Percentiles rank a stretch among this genome's conserved stretches.
Conservation (phyloP, 805 yeast species). For the Sugiyamaella boreocaroliniensis region DNA sequence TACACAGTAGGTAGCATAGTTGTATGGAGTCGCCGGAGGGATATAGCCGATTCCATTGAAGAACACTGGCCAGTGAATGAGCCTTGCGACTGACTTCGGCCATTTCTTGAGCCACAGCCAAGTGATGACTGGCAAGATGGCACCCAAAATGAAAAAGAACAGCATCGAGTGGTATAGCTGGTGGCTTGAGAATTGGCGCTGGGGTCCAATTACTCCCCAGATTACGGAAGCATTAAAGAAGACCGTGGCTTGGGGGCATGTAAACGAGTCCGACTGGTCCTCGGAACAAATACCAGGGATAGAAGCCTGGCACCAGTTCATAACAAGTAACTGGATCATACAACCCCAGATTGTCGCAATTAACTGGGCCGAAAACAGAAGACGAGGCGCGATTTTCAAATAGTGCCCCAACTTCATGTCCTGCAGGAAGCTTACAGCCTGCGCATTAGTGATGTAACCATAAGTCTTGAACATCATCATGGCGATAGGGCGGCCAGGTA, state of each 20-base stretch:
- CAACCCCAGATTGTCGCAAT: constrained; percentile 41
- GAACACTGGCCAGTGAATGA: constrained; percentile 63
- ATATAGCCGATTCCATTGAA: constrained; percentile 53
- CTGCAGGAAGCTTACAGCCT: constrained; percentile 47
- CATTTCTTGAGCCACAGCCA: constrained; percentile 34
- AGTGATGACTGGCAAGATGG: constrained; percentile 37
- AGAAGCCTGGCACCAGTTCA: constrained; percentile 37
- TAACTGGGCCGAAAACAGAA: constrained; percentile 48
- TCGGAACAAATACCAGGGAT: constrained; percentile 39
- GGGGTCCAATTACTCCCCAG: constrained; percentile 65
- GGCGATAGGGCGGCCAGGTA: constrained; percentile 57
- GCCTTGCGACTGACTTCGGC: constrained; percentile 38
- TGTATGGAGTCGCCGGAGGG: constrained; percentile 72
- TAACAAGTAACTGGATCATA: constrained; percentile 38
- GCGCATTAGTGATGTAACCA: constrained; percentile 48
- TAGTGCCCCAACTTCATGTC: constrained; percentile 64
- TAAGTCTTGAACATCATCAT: constrained; percentile 56
- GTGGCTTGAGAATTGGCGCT: constrained; percentile 44
- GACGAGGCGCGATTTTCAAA: constrained; percentile 55
- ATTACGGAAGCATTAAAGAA: constrained; percentile 51
- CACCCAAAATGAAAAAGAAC: constrained; percentile 58
- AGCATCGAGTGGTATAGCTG: constrained; percentile 48
- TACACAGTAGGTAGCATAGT: constrained; percentile 50
- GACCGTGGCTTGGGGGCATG: constrained; percentile 41
- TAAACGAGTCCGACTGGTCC: constrained; percentile 40